phyloP scores from a whole-genome alignment of 208 protist genomes.

The Phytomonas sp. region DNA sequence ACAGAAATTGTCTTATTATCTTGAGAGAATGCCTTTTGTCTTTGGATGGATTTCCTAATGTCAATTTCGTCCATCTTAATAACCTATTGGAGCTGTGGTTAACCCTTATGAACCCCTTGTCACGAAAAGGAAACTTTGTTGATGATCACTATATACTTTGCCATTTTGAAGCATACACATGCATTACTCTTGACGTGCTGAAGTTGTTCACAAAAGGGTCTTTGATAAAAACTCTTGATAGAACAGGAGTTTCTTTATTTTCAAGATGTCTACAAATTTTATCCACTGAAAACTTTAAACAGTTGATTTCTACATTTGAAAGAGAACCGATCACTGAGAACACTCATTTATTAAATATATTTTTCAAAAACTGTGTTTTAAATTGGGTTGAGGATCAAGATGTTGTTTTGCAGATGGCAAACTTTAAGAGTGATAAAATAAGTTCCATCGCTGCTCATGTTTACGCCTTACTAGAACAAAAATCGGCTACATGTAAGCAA shows the following conservation, averaged over 20 bases:
- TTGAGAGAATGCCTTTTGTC: constrained; percentile 56
- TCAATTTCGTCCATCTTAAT: constrained; percentile 50
- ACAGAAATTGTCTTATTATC: constrained; percentile 47
- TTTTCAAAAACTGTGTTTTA: constrained; percentile 16
- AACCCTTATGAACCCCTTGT: constrained; percentile 49
- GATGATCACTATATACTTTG: constrained; percentile 38
- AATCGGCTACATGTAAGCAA: neutral
- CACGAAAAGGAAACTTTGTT: constrained; percentile 16
- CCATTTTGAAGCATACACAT: constrained; percentile 66
- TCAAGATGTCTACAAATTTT: constrained; percentile 17
- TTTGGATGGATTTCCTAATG: constrained; percentile 39
- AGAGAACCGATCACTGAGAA: neutral
- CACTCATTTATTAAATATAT: neutral
- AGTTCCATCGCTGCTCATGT: constrained; percentile 23
- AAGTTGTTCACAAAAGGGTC: constrained; percentile 49
- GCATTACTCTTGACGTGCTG: constrained; percentile 48
- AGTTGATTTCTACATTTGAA: neutral
- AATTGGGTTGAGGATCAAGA: constrained; percentile 18
- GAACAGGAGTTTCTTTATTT: constrained; percentile 32
- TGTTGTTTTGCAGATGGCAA: constrained; percentile 14
- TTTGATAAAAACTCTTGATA: constrained; percentile 51
- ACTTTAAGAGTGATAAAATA: constrained; percentile 16
- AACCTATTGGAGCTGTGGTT: constrained; percentile 72
- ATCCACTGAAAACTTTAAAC: neutral
- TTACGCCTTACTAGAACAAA: constrained; percentile 18